Evolutionary conservation across 371 early-diverging fungal species (phyloP), one percentile per base, ranked within the genome.

Genomic region (Thermomucor indicae-seudaticae): DNA sequence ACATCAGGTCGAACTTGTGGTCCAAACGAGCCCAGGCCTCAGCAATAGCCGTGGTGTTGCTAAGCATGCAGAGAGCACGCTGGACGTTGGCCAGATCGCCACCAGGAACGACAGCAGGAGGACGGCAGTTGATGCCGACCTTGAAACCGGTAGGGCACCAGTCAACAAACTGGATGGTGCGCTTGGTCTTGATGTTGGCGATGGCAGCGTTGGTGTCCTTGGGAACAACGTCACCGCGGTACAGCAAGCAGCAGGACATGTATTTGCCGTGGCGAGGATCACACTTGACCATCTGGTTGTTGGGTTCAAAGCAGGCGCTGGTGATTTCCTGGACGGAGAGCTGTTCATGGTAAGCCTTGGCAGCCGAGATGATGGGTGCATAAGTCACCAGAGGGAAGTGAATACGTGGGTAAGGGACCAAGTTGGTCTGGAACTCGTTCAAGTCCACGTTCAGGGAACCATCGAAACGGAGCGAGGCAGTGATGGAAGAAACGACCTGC

Each of bases 401-500:
- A 57, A 93, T 91, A 73, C 94, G 91, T 53, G 97, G 98, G 78
- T 93, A 97, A 25, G 98, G 98, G 22, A 97, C 96, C 73, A 97
- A 80, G 79, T 97, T 97, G 57, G 96, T 95, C 73, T 95, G 95
- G 85, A 96, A 95, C 78, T 97, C 96, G 55, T 86, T 92, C 70
- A 97, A 71, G 71, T 97, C 98, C 25, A 96, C 96, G 74, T 97
- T 97, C 60, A 97, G 80, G 29, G 90, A 88, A 47, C 98, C 98
- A 54, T 92, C 91, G 79, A 99, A 99, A 70, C 99, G 92, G 50
- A 99, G 85, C 37, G 99, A 96, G 27, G 99, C 97, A 47, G 99
- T 99, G 83, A 99, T 97, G 56, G 98, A 98, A 40, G 98, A 98
- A 39, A 99, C 98, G 40, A 99, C 98, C 78, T 99, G 99, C 51